A percentile compares a stretch with the other conserved stretches of the same genome.
Evolutionary conservation across 208 protist species (phyloP).

Genomic region (Endotrypanum monterogeii): DNA sequence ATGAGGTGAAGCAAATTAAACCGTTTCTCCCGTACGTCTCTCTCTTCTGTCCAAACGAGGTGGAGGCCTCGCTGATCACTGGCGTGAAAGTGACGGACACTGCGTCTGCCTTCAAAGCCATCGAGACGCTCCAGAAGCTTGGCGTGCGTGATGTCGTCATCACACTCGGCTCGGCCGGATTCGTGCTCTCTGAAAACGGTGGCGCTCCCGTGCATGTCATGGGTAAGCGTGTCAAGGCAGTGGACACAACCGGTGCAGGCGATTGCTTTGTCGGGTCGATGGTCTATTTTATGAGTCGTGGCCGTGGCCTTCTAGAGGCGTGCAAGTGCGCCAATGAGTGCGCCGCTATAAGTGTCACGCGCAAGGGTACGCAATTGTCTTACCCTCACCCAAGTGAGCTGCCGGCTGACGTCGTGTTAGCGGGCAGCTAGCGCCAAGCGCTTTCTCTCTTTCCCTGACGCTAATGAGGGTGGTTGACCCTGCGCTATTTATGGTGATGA

Average conservation of each 20-base stretch:
- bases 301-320: slow-evolving; percentile 70
- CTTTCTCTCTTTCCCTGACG: neutral
- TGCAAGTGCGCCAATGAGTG: slow-evolving; percentile 80
- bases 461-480: neutral
- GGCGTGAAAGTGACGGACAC: slow-evolving; percentile 71
- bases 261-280: slow-evolving; percentile 94
- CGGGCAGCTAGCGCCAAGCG: neutral
- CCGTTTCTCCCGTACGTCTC: slow-evolving; percentile 83
- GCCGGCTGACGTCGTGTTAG: slow-evolving; percentile 46
- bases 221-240: slow-evolving; percentile 78
- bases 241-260: slow-evolving; percentile 94
- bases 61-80: slow-evolving; percentile 87
- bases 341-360: slow-evolving; percentile 87
- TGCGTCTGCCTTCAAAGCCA: slow-evolving; percentile 51
- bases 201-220: slow-evolving; percentile 41
- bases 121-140: slow-evolving; percentile 64
- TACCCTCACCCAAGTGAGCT: slow-evolving; percentile 79
- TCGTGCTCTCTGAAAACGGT: slow-evolving; percentile 66
- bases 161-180: slow-evolving; percentile 86
- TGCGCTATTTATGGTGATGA: neutral
- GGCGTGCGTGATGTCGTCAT: slow-evolving; percentile 86
- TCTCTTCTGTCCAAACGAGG: slow-evolving; percentile 93
- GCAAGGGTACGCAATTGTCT: slow-evolving; percentile 89
- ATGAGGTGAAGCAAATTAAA: slow-evolving; percentile 63
- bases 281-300: slow-evolving; percentile 84